A percentile compares a stretch with the other conserved stretches of the same genome.
phyloP scores from a whole-genome alignment of 306 rosid genomes.

The Cucurbita moschata region DNA sequence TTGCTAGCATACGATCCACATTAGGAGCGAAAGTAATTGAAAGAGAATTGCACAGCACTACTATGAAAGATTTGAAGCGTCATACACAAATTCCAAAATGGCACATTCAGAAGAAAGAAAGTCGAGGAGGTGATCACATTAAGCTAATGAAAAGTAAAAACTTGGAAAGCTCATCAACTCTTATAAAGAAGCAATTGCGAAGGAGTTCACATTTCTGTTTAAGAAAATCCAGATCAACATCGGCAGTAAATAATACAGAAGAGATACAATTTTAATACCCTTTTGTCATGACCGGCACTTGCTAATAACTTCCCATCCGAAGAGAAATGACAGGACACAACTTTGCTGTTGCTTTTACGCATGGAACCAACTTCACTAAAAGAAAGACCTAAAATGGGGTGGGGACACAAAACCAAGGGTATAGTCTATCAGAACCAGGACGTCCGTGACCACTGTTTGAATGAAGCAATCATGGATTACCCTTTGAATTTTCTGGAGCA shows the following conservation, averaged over 20 bases:
- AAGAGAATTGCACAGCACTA: constrained; percentile 1
- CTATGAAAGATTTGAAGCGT: background rate
- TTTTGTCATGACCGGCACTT: constrained; percentile 96
- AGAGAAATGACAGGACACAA: constrained; percentile 89
- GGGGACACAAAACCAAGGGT: constrained; percentile 12
- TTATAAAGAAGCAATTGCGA: background rate
- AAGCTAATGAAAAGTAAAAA: background rate
- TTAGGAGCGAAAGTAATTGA: background rate
- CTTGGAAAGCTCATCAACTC: background rate
- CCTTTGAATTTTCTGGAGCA: constrained; percentile 66
- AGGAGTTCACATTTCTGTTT: constrained; percentile 12
- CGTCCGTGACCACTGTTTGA: constrained; percentile 13
- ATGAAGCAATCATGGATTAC: constrained; percentile 29
- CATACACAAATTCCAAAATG: background rate
- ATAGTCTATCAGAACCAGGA: constrained; percentile 9
- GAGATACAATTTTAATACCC: constrained; percentile 34
- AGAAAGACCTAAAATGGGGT: constrained; percentile 47
- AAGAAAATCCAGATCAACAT: background rate
- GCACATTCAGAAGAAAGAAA: background rate
- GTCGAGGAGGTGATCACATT: background rate
- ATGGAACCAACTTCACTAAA: constrained; percentile 67
- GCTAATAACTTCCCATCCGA: constrained; percentile 92
- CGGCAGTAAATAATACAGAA: constrained; percentile 1
- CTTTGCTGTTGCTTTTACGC: constrained; percentile 72
- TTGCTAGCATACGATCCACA: background rate